Evolutionary conservation across 345 rosid genomes (phyloP), one percentile per base, ranked within the genome.

Genomic region (Sapria himalayana): DNA sequence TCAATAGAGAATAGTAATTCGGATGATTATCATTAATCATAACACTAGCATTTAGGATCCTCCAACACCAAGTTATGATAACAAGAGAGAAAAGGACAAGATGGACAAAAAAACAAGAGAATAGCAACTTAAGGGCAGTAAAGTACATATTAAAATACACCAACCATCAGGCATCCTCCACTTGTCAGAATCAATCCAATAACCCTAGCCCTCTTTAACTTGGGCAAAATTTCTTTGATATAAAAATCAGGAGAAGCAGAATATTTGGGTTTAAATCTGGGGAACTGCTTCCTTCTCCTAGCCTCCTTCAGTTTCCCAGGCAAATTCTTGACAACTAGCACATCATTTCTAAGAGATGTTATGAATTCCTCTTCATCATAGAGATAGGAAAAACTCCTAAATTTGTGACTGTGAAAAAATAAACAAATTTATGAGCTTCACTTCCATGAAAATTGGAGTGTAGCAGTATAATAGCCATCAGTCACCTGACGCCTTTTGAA

Each of bases 101-200:
- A n/a, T n/a, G n/a, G n/a, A n/a, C n/a, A n/a, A n/a, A n/a, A n/a
- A n/a, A n/a, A n/a, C n/a, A n/a, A n/a, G n/a, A n/a, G n/a, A n/a
- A n/a, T n/a, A n/a, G n/a, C n/a, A n/a, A n/a, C n/a, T n/a, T n/a
- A n/a, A n/a, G n/a, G n/a, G n/a, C n/a, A n/a, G n/a, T n/a, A n/a
- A n/a, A n/a, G n/a, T n/a, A n/a, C n/a, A n/a, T n/a, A n/a, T n/a
- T n/a, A n/a, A n/a, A n/a, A n/a, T n/a, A n/a, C n/a, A n/a, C n/a
- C n/a, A n/a, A 84, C 99, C 96, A 82, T 81, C 57, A 91, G 54
- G 62, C 93, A 75, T 49, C 96, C 99, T 48, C 99, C 99, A 66
- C 72, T 74, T 22, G 65, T 56, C 29, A 91, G 54, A 49, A 84
- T 52, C 55, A 91, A 55, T 15, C 93, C 99, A 58, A 84, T 47